Percentiles rank a stretch among this genome's conserved stretches.
These are phyloP conservation scores for Lentinula detonsa DNA, from an alignment of 768 basidiomycete genomes.

Conservation along the genomic window DNA sequence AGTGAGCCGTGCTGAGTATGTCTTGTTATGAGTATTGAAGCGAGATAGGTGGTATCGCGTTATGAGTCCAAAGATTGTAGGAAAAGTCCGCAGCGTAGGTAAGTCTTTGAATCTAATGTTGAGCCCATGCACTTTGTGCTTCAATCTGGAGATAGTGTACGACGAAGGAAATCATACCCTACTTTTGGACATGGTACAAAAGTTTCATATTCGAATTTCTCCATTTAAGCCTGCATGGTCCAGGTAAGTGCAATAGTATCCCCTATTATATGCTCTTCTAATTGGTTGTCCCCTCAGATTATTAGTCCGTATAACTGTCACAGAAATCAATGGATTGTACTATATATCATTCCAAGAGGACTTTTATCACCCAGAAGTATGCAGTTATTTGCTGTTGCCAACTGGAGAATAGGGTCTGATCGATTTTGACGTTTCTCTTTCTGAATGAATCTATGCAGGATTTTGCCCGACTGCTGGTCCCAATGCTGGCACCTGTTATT, in stretches of 20 bases:
- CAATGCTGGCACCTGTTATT: slow-evolving; percentile 33
- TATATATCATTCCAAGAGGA: slow-evolving; percentile 55
- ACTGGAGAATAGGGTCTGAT: background rate
- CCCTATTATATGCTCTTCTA: too few species aligned
- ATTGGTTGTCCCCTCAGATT: slow-evolving; percentile 15
- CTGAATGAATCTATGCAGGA: slow-evolving; percentile 24
- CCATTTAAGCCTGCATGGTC: slow-evolving; percentile 38
- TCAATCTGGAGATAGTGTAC: slow-evolving; percentile 31
- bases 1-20: slow-evolving; percentile 24
- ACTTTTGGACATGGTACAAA: slow-evolving; percentile 47
- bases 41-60: slow-evolving; percentile 54
- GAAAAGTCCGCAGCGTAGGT: slow-evolving; percentile 39
- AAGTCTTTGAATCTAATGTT: slow-evolving; percentile 15
- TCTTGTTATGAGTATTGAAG: background rate
- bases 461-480: slow-evolving; percentile 35
- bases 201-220: slow-evolving; percentile 45
- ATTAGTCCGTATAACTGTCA: slow-evolving; percentile 45
- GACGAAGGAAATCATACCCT: slow-evolving; percentile 34
- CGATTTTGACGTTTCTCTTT: background rate
- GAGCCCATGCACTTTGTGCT: background rate
- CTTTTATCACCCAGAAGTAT: slow-evolving; percentile 49
- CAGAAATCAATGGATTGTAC: slow-evolving; percentile 29
- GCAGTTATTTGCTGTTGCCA: slow-evolving; percentile 1
- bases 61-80: slow-evolving; percentile 43
- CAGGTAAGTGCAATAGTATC: slow-evolving; percentile 25